Conservation (phyloP, 2,329 filamentous ascomycete species). For the Coleophoma crateriformis region DNA sequence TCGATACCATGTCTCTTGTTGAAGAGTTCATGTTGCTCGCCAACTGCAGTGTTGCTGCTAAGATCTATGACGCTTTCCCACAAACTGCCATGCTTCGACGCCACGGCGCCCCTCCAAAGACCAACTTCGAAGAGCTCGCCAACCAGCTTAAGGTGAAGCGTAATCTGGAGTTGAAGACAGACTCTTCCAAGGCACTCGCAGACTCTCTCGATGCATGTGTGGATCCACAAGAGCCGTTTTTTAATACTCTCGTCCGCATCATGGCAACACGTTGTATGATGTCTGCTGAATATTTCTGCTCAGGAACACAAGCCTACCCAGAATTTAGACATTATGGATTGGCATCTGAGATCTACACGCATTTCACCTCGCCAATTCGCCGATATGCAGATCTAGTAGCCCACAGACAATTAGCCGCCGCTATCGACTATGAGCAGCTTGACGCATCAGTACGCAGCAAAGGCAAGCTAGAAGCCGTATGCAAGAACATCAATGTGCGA, state of each 20-base stretch:
- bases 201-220: constrained; percentile 84
- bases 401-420: constrained; percentile 89
- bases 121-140: constrained; percentile 91
- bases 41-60: constrained; percentile 88
- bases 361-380: constrained; percentile 96
- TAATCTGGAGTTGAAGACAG: constrained; percentile 71
- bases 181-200: constrained; percentile 88
- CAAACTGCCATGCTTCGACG: constrained; percentile 92
- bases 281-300: constrained; percentile 96
- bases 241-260: constrained; percentile 97
- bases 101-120: constrained; percentile 86
- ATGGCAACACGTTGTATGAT: constrained; percentile 99
- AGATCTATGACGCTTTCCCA: constrained; percentile 86
- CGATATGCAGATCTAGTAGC: constrained; percentile 96
- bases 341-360: constrained; percentile 94
- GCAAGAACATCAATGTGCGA: constrained; percentile 96
- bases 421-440: constrained; percentile 88
- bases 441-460: constrained; percentile 76
- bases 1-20: constrained; percentile 95
- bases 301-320: constrained; percentile 84
- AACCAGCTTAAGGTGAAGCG: constrained; percentile 88
- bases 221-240: constrained; percentile 80
- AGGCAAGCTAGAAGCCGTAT: constrained; percentile 83
- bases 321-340: constrained; percentile 98
- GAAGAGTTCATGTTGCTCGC: constrained; percentile 99